These are phyloP conservation scores for Malassezia globosa DNA, from an alignment of 1,284 basidiomycete species.

Conservation along the genomic window DNA sequence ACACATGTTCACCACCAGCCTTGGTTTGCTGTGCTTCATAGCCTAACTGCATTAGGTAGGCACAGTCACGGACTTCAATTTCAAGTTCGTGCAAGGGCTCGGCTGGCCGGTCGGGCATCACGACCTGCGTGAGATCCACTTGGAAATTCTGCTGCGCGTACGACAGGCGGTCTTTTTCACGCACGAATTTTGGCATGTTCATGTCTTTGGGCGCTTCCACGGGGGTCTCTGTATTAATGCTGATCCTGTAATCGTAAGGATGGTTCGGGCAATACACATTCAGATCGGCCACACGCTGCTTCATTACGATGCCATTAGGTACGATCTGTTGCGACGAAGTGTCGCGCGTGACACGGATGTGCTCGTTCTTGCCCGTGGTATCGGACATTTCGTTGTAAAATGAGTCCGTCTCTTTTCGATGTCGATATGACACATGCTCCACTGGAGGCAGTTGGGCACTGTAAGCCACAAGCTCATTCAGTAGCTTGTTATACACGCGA, in stretches of 20 bases:
- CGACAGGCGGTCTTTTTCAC: constrained; percentile 80
- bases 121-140: constrained; percentile 88
- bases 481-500: constrained; percentile 67
- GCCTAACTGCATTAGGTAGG: constrained; percentile 49
- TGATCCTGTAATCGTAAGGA: constrained; percentile 78
- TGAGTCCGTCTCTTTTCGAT: constrained; percentile 68
- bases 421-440: constrained; percentile 62
- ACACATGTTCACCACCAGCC: constrained; percentile 23
- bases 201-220: constrained; percentile 18
- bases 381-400: constrained; percentile 54
- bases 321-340: constrained; percentile 59
- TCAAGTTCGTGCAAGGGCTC: constrained; percentile 53
- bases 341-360: constrained; percentile 73
- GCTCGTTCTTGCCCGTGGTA: constrained; percentile 46
- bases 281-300: constrained; percentile 72
- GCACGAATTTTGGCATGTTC: constrained; percentile 41
- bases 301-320: constrained; percentile 54
- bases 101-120: constrained; percentile 29
- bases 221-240: constrained; percentile 67
- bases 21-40: constrained; percentile 13
- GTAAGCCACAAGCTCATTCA: constrained; percentile 58
- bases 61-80: constrained; percentile 52
- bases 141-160: constrained; percentile 84
- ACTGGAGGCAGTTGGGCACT: constrained; percentile 46
- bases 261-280: constrained; percentile 75